These are phyloP conservation scores for Naganishia randhawae DNA, from an alignment of 768 basidiomycete genomes.

Conservation along the genomic window DNA sequence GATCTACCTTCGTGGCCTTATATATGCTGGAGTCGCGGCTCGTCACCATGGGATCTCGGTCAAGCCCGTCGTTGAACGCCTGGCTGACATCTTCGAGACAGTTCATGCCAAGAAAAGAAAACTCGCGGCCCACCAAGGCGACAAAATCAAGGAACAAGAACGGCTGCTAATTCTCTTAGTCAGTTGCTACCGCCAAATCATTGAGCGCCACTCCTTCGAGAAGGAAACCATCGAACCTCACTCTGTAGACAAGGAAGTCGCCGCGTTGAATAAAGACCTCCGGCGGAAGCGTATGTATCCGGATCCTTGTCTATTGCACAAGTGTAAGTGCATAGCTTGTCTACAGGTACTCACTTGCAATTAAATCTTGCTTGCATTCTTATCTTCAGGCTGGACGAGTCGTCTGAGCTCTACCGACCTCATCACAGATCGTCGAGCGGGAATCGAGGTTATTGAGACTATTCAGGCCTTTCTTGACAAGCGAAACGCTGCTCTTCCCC, in stretches of 20 bases:
- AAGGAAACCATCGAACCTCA: too few relatives aligned
- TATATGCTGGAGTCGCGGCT: conserved; percentile 65
- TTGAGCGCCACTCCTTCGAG: conserved; percentile 53
- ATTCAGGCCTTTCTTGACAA: conserved; percentile 63
- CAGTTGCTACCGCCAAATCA: conserved; percentile 59
- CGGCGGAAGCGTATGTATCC: conserved; percentile 57
- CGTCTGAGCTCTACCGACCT: conserved; percentile 56
- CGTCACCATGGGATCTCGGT: conserved; percentile 58
- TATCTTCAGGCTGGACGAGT: conserved; percentile 61
- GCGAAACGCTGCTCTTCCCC: conserved; percentile 56
- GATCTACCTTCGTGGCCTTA: conserved; percentile 71
- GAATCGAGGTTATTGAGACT: conserved; percentile 59
- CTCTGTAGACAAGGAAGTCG: too few relatives aligned
- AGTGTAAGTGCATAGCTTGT: background rate
- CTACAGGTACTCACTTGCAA: background rate
- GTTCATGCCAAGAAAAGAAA: conserved; percentile 57
- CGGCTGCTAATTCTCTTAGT: conserved; percentile 59
- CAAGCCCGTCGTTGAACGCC: conserved; percentile 61
- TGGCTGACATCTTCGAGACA: conserved; percentile 59
- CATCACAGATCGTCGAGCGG: conserved; percentile 56
- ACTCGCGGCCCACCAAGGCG: conserved; percentile 28
- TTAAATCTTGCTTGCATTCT: conserved; percentile 8
- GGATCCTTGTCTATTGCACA: conserved; percentile 58
- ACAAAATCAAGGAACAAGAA: conserved; percentile 41
- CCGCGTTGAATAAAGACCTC: too few relatives aligned